Base-by-base conservation (phyloP, 768 basidiomycete species). In the Mycena leptocephala region DNA sequence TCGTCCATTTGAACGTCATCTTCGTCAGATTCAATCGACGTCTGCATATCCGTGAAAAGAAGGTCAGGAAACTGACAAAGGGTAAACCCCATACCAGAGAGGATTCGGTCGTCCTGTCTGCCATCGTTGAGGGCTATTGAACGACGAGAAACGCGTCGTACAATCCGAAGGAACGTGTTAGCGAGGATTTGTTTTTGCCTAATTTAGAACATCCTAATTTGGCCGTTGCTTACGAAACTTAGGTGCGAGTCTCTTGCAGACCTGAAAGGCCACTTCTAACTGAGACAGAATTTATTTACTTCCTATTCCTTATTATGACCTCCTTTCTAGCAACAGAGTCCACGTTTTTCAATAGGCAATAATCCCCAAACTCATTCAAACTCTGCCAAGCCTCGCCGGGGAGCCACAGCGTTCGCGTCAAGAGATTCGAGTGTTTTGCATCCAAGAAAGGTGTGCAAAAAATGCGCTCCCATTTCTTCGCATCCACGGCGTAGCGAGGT, bases 371-470 rank as follows among this genome's bases (percentile, higher is more conserved):
- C 72, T 89, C 89, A 81, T 98, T 96, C 77, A 85, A 84, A 30
- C 84, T 85, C 77, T 93, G 91, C 93, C 96, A 96, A 74, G 84
- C 85, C 58, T 88, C 83, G 16, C 93, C 92, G 9, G 97, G 98
- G 48, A 95, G 82, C 93, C 95, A 98, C 72, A 99, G 87, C 32
- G 92, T 90, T 65, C 98, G 89, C 51, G 95, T 94, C 76, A 96
- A 85, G 67, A 92, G 82, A 39, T 91, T 87, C 1, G 97, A 97
- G 81, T 94, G 90, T 30, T 88, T 87, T 9, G 93, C 90, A 82
- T 99, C 97, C 70, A 99, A 88, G 89, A 98, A 98, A 3, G 93
- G 92, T 26, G 86, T 83, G 85, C 98, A 99, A 68, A 84, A 84
- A n/a, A 95, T 92, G 24, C 93, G 92, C 58, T 97, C 94, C 96